phyloP scores from a whole-genome alignment of 23 red algal species.

The Cyanidium caldarium region DNA sequence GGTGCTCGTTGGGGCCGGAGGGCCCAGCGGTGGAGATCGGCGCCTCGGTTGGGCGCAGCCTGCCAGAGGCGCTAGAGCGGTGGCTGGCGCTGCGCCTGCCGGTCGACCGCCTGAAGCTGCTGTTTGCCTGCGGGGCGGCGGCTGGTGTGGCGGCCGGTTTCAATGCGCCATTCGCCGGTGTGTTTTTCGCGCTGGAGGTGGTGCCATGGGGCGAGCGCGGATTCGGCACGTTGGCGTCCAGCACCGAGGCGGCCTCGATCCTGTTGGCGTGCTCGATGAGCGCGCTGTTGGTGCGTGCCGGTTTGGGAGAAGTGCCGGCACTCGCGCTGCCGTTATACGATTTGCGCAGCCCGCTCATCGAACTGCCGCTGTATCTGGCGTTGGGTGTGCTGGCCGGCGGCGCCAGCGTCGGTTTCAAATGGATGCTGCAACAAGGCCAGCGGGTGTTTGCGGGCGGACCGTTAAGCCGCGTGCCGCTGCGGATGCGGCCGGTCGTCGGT shows the following conservation, averaged over 20 bases:
- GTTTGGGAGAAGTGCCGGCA: conserved; percentile 12
- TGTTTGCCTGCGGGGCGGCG: conserved; percentile 21
- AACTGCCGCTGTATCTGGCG: conserved; percentile 25
- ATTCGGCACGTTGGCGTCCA: background rate
- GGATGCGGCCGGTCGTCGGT: conserved; percentile 7
- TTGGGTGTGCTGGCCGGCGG: conserved; percentile 21
- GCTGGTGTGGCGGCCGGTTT: conserved; percentile 38
- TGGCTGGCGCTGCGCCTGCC: background rate
- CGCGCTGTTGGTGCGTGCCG: conserved; percentile 12
- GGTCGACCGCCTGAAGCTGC: background rate
- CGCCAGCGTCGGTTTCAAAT: conserved; percentile 6
- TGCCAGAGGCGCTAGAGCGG: background rate
- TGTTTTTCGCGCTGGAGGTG: conserved; percentile 29
- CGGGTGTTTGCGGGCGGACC: background rate
- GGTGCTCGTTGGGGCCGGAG: conserved; percentile 25
- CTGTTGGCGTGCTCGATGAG: conserved; percentile 16
- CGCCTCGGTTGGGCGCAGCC: conserved; percentile 8
- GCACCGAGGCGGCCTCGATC: conserved; percentile 1
- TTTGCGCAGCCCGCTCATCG: conserved; percentile 17
- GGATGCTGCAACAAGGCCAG: background rate
- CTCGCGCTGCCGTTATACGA: conserved; percentile 28
- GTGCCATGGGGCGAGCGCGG: background rate
- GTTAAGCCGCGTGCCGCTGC: background rate
- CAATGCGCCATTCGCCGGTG: conserved; percentile 39
- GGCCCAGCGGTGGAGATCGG: conserved; percentile 28